Percentiles rank a stretch among this genome's conserved stretches.
Conservation (phyloP, 495 filamentous ascomycete genomes). For the Penicillium pancosmium region DNA sequence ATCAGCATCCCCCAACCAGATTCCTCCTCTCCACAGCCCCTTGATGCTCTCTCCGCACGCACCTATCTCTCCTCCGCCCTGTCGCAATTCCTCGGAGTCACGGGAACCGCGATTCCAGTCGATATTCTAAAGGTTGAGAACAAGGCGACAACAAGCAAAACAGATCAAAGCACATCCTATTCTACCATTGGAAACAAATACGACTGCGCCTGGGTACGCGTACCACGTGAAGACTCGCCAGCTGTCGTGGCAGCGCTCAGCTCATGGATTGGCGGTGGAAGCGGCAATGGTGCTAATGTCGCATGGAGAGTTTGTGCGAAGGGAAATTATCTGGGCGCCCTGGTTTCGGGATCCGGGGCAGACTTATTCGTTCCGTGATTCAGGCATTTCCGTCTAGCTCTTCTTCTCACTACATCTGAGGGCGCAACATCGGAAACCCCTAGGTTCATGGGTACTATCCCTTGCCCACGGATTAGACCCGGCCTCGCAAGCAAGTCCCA, state of each 20-base stretch:
- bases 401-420: too few relatives aligned
- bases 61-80: slow-evolving; percentile 74
- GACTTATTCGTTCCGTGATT: slow-evolving; percentile 45
- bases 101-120: slow-evolving; percentile 74
- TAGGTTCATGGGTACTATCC: too few relatives aligned
- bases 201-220: slow-evolving; percentile 68
- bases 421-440: too few relatives aligned
- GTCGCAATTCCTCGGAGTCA: slow-evolving; percentile 76
- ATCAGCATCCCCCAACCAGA: slow-evolving; percentile 38
- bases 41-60: slow-evolving; percentile 76
- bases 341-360: slow-evolving; percentile 45
- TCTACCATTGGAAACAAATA: slow-evolving; percentile 7
- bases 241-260: slow-evolving; percentile 70
- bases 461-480: too few relatives aligned
- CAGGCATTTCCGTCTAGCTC: not conserved
- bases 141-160: slow-evolving; percentile 2
- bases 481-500: too few relatives aligned
- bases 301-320: slow-evolving; percentile 61
- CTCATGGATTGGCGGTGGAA: slow-evolving; percentile 56
- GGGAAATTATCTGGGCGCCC: slow-evolving; percentile 55
- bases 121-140: slow-evolving; percentile 72
- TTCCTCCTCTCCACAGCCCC: slow-evolving; percentile 31
- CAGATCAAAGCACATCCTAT: not conserved
- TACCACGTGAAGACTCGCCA: slow-evolving; percentile 68
- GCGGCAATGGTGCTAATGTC: slow-evolving; percentile 40